phyloP scores from a whole-genome alignment of 2,329 filamentous ascomycete genomes.

The Colletotrichum filicis region DNA sequence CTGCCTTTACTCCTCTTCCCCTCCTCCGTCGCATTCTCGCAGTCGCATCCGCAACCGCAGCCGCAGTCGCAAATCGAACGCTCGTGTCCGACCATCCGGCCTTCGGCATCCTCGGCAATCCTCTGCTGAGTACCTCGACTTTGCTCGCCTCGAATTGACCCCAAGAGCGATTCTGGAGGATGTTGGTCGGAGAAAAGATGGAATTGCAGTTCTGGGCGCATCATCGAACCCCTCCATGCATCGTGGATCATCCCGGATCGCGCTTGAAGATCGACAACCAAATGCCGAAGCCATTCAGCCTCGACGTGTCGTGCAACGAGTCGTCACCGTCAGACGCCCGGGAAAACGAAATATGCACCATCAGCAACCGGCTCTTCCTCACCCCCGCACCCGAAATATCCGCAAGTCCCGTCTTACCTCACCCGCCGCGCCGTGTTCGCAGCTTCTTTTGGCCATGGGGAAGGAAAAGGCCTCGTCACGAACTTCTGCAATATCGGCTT shows the following conservation, averaged over 20 bases:
- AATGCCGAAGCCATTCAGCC: conserved; percentile 15
- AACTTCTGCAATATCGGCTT: not conserved
- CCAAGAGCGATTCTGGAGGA: not conserved
- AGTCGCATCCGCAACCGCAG: conserved; percentile 19
- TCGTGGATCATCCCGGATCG: conserved; percentile 32
- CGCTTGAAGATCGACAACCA: conserved; percentile 22
- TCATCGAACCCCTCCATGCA: conserved; percentile 31
- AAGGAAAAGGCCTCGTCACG: too few species aligned
- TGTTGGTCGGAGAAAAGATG: not conserved
- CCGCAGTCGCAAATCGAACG: conserved; percentile 5
- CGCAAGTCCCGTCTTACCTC: not conserved
- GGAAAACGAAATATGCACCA: not conserved
- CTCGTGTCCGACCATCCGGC: not conserved
- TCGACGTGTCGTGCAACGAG: not conserved
- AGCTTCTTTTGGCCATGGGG: not conserved
- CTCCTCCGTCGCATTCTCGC: conserved; percentile 19
- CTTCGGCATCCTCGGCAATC: conserved; percentile 30
- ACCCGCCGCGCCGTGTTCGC: not conserved
- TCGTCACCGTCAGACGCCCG: not conserved
- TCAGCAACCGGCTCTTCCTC: not conserved
- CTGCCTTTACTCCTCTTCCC: conserved; percentile 25
- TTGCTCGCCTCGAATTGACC: not conserved
- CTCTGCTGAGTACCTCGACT: not conserved
- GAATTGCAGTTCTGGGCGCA: not conserved
- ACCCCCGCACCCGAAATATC: not conserved